Evolutionary conservation across 169 alveolate genomes (phyloP).

Genomic region (Cryptosporidium canis): DNA sequence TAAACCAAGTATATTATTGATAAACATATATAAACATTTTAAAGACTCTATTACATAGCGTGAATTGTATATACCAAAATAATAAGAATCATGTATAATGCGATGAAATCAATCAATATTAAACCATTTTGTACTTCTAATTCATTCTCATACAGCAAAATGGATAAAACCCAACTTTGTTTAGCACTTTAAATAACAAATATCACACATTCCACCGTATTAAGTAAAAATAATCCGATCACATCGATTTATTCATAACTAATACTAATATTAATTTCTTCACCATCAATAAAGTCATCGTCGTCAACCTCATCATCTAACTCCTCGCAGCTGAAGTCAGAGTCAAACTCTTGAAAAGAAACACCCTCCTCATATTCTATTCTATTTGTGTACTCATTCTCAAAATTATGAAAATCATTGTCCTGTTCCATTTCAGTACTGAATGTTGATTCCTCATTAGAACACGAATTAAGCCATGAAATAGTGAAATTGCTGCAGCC

Average conservation of each 20-base stretch:
- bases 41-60: too few relatives aligned
- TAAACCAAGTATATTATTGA: neutral
- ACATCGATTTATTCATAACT: neutral
- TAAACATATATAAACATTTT: too few relatives aligned
- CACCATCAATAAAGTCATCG: conserved; percentile 20
- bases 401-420: neutral
- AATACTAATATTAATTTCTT: conserved; percentile 12
- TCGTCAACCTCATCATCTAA: neutral
- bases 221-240: neutral
- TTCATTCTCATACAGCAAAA: too few relatives aligned
- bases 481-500: conserved; percentile 29
- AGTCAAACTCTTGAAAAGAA: neutral
- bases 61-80: too few relatives aligned
- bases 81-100: too few relatives aligned
- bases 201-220: neutral
- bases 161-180: neutral
- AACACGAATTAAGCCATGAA: conserved; percentile 51
- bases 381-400: neutral
- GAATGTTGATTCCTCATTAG: conserved; percentile 10
- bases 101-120: too few relatives aligned
- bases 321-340: conserved; percentile 16
- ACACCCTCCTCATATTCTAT: conserved; percentile 7
- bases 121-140: too few relatives aligned
- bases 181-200: neutral
- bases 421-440: conserved; percentile 16